Base-by-base conservation (phyloP, 192 early-diverging fungal species). In the Chytriomyces hyalinus region DNA sequence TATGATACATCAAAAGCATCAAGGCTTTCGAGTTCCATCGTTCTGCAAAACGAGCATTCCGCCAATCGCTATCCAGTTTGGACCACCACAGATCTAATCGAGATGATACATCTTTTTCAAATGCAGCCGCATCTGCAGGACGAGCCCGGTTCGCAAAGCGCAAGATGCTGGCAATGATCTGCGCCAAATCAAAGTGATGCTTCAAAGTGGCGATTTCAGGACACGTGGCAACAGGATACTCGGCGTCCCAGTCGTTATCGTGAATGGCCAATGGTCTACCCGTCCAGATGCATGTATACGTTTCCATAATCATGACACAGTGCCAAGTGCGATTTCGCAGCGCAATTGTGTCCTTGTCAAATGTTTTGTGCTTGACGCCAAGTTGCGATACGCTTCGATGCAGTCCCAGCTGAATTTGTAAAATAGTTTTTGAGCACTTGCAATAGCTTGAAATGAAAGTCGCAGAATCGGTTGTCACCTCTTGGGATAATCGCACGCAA, bases 221-320 rank as follows among this genome's bases (percentile, higher is more conserved):
- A 26, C 20, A 49, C 0, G 28, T 49, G 4, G 15, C 61, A 4
- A 22, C 3, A 8, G 75, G 75, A 13, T 68, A 68, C 13, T 76
- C 65, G 28, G 75, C 61, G 59, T 76, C 75, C 75, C 75, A 76
- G 65, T 76, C 75, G 59, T 50, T 68, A 49, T 67, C 65, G 65
- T 68, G 63, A 24, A 76, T 76, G 6, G 65, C 75, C 6, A 68
- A 20, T 28, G 75, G 75, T 24, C 75, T 64, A 13, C 75, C 75
- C 11, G 65, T 76, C 75, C 67, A 69, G 28, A 76, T 67, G 24
- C 75, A 24, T 46, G 59, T 76, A 62, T 76, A 76, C 22, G 75
- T 76, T 53, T 76, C 75, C 49, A 65, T 49, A 53, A 76, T 76
- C 65, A 68, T 49, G n/a, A 76, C 75, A 43, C 75, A 76, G 44